Evolutionary conservation across 2,329 filamentous ascomycete species (phyloP), one percentile per base, ranked within the genome.

Genomic region (Cercospora canescens): DNA sequence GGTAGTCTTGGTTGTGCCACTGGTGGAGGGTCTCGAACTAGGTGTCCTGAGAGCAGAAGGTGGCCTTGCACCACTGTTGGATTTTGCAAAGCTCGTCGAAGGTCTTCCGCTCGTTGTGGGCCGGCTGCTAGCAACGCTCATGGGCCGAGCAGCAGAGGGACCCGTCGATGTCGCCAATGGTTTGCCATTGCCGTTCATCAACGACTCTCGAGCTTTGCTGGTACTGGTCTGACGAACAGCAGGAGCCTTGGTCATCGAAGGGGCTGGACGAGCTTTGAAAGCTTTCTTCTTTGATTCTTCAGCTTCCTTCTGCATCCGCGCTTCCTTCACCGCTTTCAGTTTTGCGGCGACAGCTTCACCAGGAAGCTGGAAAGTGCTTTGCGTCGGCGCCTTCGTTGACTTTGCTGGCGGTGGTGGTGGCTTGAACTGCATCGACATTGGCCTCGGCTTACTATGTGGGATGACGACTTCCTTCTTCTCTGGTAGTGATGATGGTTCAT

Each of bases 291-390:
- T 70, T 24, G 72, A 75, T 58, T 76, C 75, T 34, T 75, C 72
- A 12, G 76, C 79, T 71, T 83, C 82, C 28, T 79, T 76, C 68
- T 80, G 81, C 60, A 79, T 69, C 0, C 83, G 80, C 63, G 83
- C 83, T 66, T 85, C 82, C 55, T 81, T 79, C 24, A 82, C 79
- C 6, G 81, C 83, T 71, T 82, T 85, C n/a, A 85, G 74, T 69
- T 83, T 85, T 4, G 83, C 83, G 2, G 84, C 83, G 4, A 86
- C 77, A 14, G 79, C 82, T 68, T 86, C 84, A 16, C 85, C 85
- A 1, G 85, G 84, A 0, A 87, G 78, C 55, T 81, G 77, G 71
- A 87, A 87, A 3, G 77, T 83, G 7, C 84, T 74, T 59, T 75
- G 80, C 0, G 85, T 86, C 0, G 82, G 82, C 14, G 83, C 77